phyloP scores from a whole-genome alignment of 2,329 filamentous ascomycete species.

The Colletotrichum sublineola region DNA sequence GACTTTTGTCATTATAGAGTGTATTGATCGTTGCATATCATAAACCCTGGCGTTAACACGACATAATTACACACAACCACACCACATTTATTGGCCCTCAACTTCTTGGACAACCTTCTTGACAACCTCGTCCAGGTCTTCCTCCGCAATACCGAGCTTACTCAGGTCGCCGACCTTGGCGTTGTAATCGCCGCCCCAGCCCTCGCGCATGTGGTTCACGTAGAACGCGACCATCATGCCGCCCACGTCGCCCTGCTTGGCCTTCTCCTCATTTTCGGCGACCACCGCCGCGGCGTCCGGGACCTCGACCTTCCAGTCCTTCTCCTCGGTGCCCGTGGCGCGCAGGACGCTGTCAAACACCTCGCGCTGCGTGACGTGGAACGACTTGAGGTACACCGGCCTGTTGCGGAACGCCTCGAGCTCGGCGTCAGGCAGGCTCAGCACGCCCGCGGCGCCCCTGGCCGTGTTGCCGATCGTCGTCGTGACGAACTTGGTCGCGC shows the following conservation, averaged over 20 bases:
- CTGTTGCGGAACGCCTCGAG: constrained; percentile 57
- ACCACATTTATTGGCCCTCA: background rate
- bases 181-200: constrained; percentile 51
- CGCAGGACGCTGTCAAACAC: constrained; percentile 73
- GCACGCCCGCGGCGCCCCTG: constrained; percentile 50
- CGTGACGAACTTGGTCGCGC: constrained; percentile 65
- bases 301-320: constrained; percentile 66
- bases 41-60: rapidly evolving
- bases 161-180: constrained; percentile 48
- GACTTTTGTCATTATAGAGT: background rate
- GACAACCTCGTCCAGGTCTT: constrained; percentile 49
- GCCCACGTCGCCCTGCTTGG: constrained; percentile 63
- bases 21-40: background rate
- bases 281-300: constrained; percentile 61
- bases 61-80: background rate
- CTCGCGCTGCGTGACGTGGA: constrained; percentile 72
- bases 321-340: constrained; percentile 68
- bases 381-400: constrained; percentile 67
- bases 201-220: constrained; percentile 48
- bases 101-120: constrained; percentile 34
- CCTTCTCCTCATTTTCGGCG: constrained; percentile 56
- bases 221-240: constrained; percentile 55
- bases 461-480: constrained; percentile 72
- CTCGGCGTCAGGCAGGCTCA: constrained; percentile 53
- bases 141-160: constrained; percentile 47